Conservation (phyloP, 495 filamentous ascomycete genomes). For the Cryomyces minteri region DNA sequence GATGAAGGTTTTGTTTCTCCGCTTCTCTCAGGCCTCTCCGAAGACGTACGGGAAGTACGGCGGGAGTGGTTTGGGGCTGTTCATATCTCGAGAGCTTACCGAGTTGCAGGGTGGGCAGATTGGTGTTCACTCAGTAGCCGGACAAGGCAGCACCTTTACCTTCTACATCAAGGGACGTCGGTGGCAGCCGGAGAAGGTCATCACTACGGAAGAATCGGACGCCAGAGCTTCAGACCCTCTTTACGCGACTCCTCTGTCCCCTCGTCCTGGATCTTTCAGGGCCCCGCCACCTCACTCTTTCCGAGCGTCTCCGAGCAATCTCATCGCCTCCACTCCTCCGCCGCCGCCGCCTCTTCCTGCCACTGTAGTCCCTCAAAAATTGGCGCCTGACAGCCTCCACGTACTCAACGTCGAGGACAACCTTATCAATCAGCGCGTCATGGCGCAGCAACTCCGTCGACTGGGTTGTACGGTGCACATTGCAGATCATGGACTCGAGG, state of each 20-base stretch:
- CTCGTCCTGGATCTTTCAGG: too few species aligned
- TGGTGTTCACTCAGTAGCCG: conserved; percentile 6
- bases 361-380: neutral
- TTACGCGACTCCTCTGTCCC: neutral
- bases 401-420: conserved; percentile 11
- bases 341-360: neutral
- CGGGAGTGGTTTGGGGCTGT: conserved; percentile 9
- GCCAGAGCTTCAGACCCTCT: neutral
- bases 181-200: neutral
- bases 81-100: conserved; percentile 8
- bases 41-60: conserved; percentile 9
- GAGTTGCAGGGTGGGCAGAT: conserved; percentile 10
- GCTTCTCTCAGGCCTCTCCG: conserved; percentile 8
- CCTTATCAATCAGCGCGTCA: conserved; percentile 9
- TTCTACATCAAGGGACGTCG: conserved; percentile 6
- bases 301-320: neutral
- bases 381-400: neutral
- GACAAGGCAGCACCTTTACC: conserved; percentile 5
- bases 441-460: conserved; percentile 4
- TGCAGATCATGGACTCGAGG: conserved; percentile 9
- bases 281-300: too few species aligned
- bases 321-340: neutral
- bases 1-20: conserved; percentile 17
- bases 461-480: conserved; percentile 3
- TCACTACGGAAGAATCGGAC: neutral